Evolutionary conservation across 2,329 filamentous ascomycete genomes (phyloP).

Genomic region (Fusarium nisikadoi): DNA sequence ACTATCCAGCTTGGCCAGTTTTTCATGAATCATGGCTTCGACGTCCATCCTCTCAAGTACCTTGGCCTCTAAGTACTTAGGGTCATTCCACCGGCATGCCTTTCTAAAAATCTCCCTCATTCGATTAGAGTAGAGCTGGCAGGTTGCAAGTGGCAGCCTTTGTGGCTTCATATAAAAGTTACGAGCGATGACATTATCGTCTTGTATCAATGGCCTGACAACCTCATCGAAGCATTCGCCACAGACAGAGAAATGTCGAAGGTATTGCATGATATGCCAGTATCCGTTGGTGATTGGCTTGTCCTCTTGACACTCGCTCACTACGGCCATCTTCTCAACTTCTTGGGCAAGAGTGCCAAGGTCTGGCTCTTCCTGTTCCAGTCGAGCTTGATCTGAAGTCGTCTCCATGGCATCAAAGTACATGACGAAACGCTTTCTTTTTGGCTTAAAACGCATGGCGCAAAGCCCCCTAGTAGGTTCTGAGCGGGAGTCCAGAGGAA

Average conservation of each 20-base stretch:
- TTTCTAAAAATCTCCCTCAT: constrained; percentile 80
- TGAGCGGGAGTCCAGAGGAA: constrained; percentile 59
- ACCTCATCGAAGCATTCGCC: constrained; percentile 86
- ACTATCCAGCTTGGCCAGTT: constrained; percentile 58
- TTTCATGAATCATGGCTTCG: constrained; percentile 68
- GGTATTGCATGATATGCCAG: constrained; percentile 82
- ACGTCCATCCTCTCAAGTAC: constrained; percentile 68
- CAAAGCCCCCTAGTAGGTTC: constrained; percentile 68
- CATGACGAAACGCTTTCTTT: constrained; percentile 64
- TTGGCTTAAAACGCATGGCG: constrained; percentile 70
- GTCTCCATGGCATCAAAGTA: constrained; percentile 72
- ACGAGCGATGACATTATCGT: constrained; percentile 65
- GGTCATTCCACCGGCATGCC: constrained; percentile 74
- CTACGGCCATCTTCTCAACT: constrained; percentile 66
- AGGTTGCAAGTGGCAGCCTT: constrained; percentile 66
- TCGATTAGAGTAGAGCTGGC: constrained; percentile 82
- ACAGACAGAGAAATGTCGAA: constrained; percentile 86
- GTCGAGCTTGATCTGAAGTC: constrained; percentile 62
- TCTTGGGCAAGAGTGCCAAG: constrained; percentile 71
- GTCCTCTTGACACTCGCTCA: constrained; percentile 74
- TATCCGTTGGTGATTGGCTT: constrained; percentile 67
- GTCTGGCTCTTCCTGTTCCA: constrained; percentile 61
- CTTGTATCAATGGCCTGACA: constrained; percentile 73
- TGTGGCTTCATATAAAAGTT: constrained; percentile 73
- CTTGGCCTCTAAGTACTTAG: constrained; percentile 68